Percentiles rank a stretch among this genome's conserved stretches.
phyloP scores from a whole-genome alignment of 306 rosid species.

The Gastrolobium bilobum region DNA sequence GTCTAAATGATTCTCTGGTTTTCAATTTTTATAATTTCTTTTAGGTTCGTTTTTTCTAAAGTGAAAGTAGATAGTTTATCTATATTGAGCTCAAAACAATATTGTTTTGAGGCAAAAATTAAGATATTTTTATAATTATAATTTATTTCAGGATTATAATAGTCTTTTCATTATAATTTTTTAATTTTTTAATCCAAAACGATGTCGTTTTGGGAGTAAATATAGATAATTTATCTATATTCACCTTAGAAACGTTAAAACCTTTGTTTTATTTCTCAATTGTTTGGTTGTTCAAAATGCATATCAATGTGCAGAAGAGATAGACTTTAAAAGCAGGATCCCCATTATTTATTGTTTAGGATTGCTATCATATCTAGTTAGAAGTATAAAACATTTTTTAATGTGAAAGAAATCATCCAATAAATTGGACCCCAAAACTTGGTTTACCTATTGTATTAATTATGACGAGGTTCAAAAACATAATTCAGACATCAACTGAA shows the following conservation, averaged over 20 bases:
- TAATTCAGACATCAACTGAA: constrained; percentile 2
- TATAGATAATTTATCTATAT: no score
- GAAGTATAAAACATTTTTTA: no score
- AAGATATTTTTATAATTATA: no score
- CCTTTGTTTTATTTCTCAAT: not conserved
- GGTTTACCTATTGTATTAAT: not conserved
- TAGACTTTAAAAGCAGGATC: not conserved
- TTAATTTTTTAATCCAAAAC: no score
- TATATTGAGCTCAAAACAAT: no score
- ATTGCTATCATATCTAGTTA: not conserved
- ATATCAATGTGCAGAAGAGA: not conserved
- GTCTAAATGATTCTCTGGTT: constrained; percentile 44
- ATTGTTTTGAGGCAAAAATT: no score
- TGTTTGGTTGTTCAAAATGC: constrained; percentile 5
- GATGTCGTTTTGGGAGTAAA: no score
- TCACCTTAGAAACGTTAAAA: no score
- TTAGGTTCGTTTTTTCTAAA: no score
- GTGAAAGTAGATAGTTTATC: no score
- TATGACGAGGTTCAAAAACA: constrained; percentile 33
- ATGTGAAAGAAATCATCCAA: not conserved
- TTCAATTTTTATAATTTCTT: constrained; percentile 2
- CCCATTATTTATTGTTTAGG: constrained; percentile 19
- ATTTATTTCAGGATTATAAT: no score
- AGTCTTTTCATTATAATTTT: no score
- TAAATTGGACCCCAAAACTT: constrained; percentile 21